Evolutionary conservation across 352 stramenopile species (phyloP).

Genomic region (Phytophthora fragariaefolia): DNA sequence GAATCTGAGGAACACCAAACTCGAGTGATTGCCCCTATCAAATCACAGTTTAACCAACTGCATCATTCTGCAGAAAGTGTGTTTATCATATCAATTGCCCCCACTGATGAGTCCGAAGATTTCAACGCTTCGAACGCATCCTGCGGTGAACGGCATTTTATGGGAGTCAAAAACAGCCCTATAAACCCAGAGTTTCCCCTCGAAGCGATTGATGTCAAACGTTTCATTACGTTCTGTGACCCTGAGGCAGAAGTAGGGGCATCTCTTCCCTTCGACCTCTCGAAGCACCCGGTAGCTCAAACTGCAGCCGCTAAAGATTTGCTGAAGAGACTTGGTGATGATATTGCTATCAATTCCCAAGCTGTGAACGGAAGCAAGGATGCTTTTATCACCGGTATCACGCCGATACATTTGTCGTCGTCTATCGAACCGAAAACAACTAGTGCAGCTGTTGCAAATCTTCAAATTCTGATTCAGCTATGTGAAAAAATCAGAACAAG

Average conservation of each 20-base stretch:
- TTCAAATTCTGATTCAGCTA: conserved; percentile 58
- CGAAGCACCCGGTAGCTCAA: conserved; percentile 85
- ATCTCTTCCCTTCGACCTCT: conserved; percentile 94
- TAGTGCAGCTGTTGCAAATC: conserved; percentile 30
- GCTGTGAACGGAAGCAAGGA: conserved; percentile 80
- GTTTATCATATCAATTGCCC: conserved; percentile 31
- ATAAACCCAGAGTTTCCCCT: conserved; percentile 84
- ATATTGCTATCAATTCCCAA: conserved; percentile 90
- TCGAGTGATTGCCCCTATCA: conserved; percentile 62
- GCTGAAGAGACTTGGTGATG: conserved; percentile 91
- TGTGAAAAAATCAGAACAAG: conserved; percentile 57
- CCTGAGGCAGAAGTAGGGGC: conserved; percentile 53
- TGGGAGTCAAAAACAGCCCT: conserved; percentile 12
- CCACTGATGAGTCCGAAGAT: conserved; percentile 15
- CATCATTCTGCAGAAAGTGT: conserved; percentile 51
- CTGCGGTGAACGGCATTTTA: conserved; percentile 69
- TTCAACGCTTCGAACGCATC: conserved; percentile 84
- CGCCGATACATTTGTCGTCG: conserved; percentile 48
- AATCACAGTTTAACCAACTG: conserved; percentile 67
- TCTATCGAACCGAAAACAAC: conserved; percentile 13
- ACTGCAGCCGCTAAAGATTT: conserved; percentile 95
- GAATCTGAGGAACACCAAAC: conserved; percentile 61
- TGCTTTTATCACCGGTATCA: conserved; percentile 72
- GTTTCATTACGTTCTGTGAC: conserved; percentile 81
- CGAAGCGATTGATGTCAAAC: conserved; percentile 67